Evolutionary conservation across 2,329 filamentous ascomycete genomes (phyloP).

Genomic region (Diaporthe citriasiana): DNA sequence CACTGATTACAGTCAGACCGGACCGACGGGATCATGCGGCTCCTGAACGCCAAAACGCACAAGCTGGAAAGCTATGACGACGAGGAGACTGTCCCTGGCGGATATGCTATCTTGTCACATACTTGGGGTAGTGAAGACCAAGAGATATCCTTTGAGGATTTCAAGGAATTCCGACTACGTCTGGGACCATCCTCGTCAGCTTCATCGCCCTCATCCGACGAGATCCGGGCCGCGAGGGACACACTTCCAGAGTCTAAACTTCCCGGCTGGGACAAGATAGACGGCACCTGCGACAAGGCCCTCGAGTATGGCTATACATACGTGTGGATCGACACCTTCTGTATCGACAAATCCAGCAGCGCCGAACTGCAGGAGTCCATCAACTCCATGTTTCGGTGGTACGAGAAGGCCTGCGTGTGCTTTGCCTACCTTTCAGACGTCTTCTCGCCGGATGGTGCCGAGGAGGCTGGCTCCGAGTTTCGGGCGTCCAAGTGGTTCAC

Average conservation of each 20-base stretch:
- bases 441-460: not conserved
- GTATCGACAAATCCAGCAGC: slow-evolving; percentile 28
- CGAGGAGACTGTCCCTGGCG: slow-evolving; percentile 7
- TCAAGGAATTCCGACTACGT: not conserved
- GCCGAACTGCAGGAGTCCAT: slow-evolving; percentile 23
- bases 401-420: not conserved
- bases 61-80: slow-evolving; percentile 25
- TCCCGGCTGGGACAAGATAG: slow-evolving; percentile 20
- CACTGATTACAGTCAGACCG: not conserved
- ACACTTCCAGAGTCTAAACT: not conserved
- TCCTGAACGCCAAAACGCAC: slow-evolving; percentile 20
- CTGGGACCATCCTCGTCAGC: not conserved
- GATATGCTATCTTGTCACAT: slow-evolving; percentile 12
- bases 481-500: slow-evolving; percentile 34
- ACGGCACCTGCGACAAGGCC: slow-evolving; percentile 5
- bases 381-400: slow-evolving; percentile 21
- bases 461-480: not conserved
- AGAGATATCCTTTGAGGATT: slow-evolving; percentile 26
- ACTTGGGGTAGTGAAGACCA: slow-evolving; percentile 5
- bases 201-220: not conserved
- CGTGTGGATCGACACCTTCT: slow-evolving; percentile 1
- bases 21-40: slow-evolving; percentile 2
- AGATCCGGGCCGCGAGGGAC: not conserved
- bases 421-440: slow-evolving; percentile 18
- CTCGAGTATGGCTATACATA: not conserved